These are phyloP conservation scores for Mycosphaerella arachidis DNA, from an alignment of 2,329 filamentous ascomycete species.

Conservation along the genomic window DNA sequence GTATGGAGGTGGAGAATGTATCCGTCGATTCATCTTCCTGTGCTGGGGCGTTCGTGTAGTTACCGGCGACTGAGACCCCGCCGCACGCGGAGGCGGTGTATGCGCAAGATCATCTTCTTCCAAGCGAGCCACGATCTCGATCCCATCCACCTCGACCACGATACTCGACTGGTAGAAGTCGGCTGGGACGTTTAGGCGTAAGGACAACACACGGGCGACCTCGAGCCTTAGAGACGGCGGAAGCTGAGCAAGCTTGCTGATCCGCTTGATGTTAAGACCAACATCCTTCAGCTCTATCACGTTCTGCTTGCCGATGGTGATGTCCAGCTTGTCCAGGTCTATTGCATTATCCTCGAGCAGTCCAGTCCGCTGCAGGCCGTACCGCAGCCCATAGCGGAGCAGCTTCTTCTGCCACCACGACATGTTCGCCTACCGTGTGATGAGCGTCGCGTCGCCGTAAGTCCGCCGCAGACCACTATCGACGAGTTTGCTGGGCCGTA, in stretches of 20 bases:
- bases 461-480: neutral
- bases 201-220: slow-evolving; percentile 67
- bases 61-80: slow-evolving; percentile 25
- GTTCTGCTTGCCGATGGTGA: slow-evolving; percentile 75
- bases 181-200: slow-evolving; percentile 79
- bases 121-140: slow-evolving; percentile 57
- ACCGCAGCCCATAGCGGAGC: slow-evolving; percentile 55
- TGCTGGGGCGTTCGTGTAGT: slow-evolving; percentile 29
- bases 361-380: slow-evolving; percentile 76
- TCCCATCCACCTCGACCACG: slow-evolving; percentile 72
- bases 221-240: slow-evolving; percentile 67
- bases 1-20: slow-evolving; percentile 30
- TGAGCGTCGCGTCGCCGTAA: neutral
- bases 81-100: slow-evolving; percentile 35
- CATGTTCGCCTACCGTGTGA: slow-evolving; percentile 5
- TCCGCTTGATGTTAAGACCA: slow-evolving; percentile 64
- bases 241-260: slow-evolving; percentile 48
- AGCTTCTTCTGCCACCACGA: slow-evolving; percentile 74
- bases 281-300: slow-evolving; percentile 84
- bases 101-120: slow-evolving; percentile 14
- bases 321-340: slow-evolving; percentile 79
- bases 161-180: slow-evolving; percentile 85
- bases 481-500: slow-evolving; percentile 16
- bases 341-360: slow-evolving; percentile 82
- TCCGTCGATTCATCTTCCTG: slow-evolving; percentile 32